phyloP scores from a whole-genome alignment of 345 rosid species.

The Murraya paniculata region DNA sequence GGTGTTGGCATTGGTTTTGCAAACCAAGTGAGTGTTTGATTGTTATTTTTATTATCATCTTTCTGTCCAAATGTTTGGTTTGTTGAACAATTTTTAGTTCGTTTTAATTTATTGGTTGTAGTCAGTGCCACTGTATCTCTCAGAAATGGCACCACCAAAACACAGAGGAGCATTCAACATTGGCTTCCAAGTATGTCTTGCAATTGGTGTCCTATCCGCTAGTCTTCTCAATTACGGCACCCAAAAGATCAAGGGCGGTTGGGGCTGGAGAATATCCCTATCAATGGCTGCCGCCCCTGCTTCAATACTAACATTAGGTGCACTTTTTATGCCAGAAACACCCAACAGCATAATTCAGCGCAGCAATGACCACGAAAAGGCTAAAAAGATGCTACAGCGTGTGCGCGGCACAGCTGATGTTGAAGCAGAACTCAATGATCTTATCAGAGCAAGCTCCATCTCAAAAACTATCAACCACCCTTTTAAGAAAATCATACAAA shows the following conservation, averaged over 20 bases:
- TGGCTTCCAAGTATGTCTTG: conserved; percentile 63
- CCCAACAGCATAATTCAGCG: conserved; percentile 67
- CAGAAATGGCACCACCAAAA: conserved; percentile 79
- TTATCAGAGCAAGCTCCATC: conserved; percentile 8
- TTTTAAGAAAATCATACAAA: conserved; percentile 40
- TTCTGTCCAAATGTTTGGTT: no score
- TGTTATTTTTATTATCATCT: no score
- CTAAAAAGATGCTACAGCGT: conserved; percentile 45
- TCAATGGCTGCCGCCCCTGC: conserved; percentile 70
- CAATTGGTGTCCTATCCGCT: conserved; percentile 56
- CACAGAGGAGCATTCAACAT: conserved; percentile 76
- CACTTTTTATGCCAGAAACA: conserved; percentile 67
- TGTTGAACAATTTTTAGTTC: not conserved
- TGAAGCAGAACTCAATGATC: no score
- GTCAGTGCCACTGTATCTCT: conserved; percentile 81
- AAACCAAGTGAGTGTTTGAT: conserved; percentile 51
- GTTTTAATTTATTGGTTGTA: conserved; percentile 9
- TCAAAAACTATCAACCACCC: conserved; percentile 32
- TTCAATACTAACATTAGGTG: conserved; percentile 50
- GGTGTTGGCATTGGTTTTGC: conserved; percentile 75
- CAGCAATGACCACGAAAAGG: conserved; percentile 28
- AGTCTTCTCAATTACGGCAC: conserved; percentile 60
- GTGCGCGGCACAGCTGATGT: conserved; percentile 53
- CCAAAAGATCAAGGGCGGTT: conserved; percentile 55
- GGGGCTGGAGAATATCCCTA: conserved; percentile 78